Evolutionary conservation across 176 grass and related monocot species (phyloP).

Genomic region (Zizania latifolia): DNA sequence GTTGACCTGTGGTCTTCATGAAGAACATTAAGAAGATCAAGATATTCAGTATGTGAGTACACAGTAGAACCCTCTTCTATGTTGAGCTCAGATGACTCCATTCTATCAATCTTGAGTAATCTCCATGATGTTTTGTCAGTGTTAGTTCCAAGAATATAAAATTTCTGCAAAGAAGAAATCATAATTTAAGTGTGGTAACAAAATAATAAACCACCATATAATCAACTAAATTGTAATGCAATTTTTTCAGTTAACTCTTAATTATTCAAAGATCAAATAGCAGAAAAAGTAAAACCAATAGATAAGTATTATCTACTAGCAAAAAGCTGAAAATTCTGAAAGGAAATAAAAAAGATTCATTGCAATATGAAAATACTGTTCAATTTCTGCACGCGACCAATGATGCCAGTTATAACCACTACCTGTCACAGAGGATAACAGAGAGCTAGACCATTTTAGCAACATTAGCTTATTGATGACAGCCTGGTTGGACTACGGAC

Average conservation of each 20-base stretch:
- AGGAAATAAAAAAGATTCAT: neutral
- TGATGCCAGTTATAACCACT: neutral
- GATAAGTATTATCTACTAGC: neutral
- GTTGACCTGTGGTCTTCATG: too few relatives aligned
- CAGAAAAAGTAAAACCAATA: neutral
- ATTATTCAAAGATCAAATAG: too few relatives aligned
- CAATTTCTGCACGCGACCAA: neutral
- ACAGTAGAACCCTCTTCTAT: too few relatives aligned
- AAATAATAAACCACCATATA: neutral
- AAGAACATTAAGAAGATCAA: too few relatives aligned
- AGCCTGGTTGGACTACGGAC: neutral
- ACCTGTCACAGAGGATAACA: neutral
- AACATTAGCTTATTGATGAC: too few relatives aligned
- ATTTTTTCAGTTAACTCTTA: too few relatives aligned
- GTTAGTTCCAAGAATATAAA: constrained; percentile 85
- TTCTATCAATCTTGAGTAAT: constrained; percentile 89
- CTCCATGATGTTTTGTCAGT: constrained; percentile 62
- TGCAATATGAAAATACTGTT: neutral
- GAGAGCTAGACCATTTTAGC: neutral
- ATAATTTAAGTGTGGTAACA: constrained; percentile 10
- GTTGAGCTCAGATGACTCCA: constrained; percentile 67
- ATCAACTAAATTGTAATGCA: neutral
- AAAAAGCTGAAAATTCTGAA: neutral
- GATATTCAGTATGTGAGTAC: too few relatives aligned
- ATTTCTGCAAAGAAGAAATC: constrained; percentile 54